phyloP scores from a whole-genome alignment of 352 stramenopile genomes.

The Globisporangium rhizosaccharum region DNA sequence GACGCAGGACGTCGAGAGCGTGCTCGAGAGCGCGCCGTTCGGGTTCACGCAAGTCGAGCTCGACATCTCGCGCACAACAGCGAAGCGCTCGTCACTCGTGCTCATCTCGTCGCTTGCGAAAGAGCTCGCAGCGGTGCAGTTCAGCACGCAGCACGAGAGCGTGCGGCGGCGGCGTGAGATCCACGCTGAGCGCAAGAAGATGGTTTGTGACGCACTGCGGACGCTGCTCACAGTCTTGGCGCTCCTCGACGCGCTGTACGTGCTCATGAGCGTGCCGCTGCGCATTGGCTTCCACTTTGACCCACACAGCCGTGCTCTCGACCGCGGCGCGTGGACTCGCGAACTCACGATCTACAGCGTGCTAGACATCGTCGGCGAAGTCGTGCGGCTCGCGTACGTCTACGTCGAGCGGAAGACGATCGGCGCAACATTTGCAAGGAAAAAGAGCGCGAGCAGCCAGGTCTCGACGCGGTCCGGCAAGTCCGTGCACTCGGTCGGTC shows the following conservation, averaged over 20 bases:
- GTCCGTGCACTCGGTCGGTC: not conserved
- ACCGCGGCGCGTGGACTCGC: constrained; percentile 16
- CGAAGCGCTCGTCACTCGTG: constrained; percentile 7
- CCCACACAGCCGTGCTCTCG: constrained; percentile 14
- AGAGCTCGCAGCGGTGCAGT: constrained; percentile 1
- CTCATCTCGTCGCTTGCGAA: constrained; percentile 4
- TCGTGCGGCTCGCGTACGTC: constrained; percentile 14
- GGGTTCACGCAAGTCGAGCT: constrained; percentile 13
- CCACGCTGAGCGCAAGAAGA: not conserved
- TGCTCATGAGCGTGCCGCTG: constrained; percentile 31
- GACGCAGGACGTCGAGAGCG: constrained; percentile 6
- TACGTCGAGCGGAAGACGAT: constrained; percentile 11
- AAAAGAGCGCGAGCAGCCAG: not conserved
- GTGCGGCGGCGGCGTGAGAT: constrained; percentile 2
- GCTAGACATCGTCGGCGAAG: constrained; percentile 23
- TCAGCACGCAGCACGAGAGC: constrained; percentile 4
- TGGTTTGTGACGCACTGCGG: not conserved
- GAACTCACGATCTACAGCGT: constrained; percentile 23
- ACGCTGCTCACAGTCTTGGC: constrained; percentile 11
- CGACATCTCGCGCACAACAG: constrained; percentile 1
- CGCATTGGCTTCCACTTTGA: constrained; percentile 44
- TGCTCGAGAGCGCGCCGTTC: constrained; percentile 7
- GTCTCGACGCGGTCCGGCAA: not conserved
- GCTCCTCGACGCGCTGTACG: constrained; percentile 32
- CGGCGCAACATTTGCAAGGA: not conserved